A percentile compares a stretch with the other conserved stretches of the same genome.
Evolutionary conservation across 2,329 filamentous ascomycete species (phyloP).

Genomic region (Knoxdaviesia capensis): DNA sequence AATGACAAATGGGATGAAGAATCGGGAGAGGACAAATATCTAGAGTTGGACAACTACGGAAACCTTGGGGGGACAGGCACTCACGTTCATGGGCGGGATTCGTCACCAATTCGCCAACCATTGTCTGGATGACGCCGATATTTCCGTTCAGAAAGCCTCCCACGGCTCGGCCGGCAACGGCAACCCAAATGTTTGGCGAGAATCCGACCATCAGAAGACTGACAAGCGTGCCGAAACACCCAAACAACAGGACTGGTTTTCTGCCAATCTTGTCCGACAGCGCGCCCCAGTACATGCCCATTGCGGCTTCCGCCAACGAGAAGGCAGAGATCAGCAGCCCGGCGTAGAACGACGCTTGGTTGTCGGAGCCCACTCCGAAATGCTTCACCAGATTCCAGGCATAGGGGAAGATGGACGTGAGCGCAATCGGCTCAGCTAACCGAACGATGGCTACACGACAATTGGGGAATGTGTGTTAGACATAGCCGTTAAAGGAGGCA

Average conservation of each 20-base stretch:
- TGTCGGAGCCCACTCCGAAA: slow-evolving; percentile 49
- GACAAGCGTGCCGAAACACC: slow-evolving; percentile 63
- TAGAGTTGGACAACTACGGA: not conserved
- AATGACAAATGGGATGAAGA: slow-evolving; percentile 6
- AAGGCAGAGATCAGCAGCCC: slow-evolving; percentile 77
- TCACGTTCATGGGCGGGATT: slow-evolving; percentile 72
- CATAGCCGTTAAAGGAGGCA: not conserved
- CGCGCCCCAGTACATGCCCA: slow-evolving; percentile 75
- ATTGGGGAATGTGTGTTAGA: slow-evolving; percentile 5
- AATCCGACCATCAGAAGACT: slow-evolving; percentile 73
- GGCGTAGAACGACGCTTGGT: slow-evolving; percentile 72
- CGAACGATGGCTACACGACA: slow-evolving; percentile 57
- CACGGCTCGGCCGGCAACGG: slow-evolving; percentile 52
- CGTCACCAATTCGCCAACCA: slow-evolving; percentile 74
- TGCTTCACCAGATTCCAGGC: slow-evolving; percentile 67
- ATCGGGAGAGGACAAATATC: no score
- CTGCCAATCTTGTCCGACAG: slow-evolving; percentile 67
- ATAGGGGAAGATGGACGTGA: slow-evolving; percentile 88
- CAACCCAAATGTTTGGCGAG: slow-evolving; percentile 66
- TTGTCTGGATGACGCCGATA: slow-evolving; percentile 79
- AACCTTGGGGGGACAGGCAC: slow-evolving; percentile 12
- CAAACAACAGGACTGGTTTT: slow-evolving; percentile 67
- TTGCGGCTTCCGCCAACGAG: slow-evolving; percentile 61
- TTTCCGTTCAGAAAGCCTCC: slow-evolving; percentile 81
- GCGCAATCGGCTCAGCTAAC: slow-evolving; percentile 76